These are phyloP conservation scores for Ceratocystis huliohia DNA, from an alignment of 2,329 filamentous ascomycete species.

Conservation along the genomic window DNA sequence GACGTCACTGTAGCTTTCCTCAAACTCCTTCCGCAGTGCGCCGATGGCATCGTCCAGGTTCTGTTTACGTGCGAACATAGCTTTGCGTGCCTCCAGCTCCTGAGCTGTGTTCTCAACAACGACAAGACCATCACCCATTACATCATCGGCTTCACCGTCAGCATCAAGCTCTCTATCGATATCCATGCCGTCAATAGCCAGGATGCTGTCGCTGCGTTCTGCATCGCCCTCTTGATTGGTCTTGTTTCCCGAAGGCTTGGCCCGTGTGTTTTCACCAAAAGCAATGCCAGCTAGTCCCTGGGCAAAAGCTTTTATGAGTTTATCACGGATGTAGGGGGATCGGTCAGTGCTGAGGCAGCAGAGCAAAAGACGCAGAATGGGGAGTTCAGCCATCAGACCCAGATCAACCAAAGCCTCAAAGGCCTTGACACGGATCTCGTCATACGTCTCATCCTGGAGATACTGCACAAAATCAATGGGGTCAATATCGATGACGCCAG, in stretches of 20 bases:
- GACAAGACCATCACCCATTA: conserved; percentile 27
- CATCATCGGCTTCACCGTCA: conserved; percentile 18
- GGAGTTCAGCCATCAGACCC: conserved; percentile 44
- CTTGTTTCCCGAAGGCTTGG: conserved; percentile 14
- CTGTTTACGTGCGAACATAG: conserved; percentile 52
- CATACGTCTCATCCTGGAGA: conserved; percentile 49
- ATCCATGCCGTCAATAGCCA: conserved; percentile 20
- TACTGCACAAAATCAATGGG: conserved; percentile 50
- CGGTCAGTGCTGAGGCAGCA: conserved; percentile 47
- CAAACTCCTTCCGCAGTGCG: conserved; percentile 34
- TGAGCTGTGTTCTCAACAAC: conserved; percentile 31
- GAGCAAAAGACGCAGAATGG: conserved; percentile 44
- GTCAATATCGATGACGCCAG: conserved; percentile 43
- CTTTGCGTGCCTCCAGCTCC: conserved; percentile 45
- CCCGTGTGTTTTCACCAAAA: conserved; percentile 38
- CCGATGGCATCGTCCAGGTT: conserved; percentile 46
- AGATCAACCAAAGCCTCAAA: conserved; percentile 52
- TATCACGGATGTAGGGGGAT: conserved; percentile 50
- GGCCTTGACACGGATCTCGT: conserved; percentile 52
- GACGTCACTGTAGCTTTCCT: conserved; percentile 31
- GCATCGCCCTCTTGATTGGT: not conserved
- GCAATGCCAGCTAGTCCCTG: conserved; percentile 50
- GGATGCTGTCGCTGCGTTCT: conserved; percentile 17
- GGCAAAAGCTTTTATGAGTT: conserved; percentile 46
- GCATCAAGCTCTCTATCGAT: conserved; percentile 28